Conservation (phyloP, 1,284 basidiomycete species). For the Vanrija sp. region DNA sequence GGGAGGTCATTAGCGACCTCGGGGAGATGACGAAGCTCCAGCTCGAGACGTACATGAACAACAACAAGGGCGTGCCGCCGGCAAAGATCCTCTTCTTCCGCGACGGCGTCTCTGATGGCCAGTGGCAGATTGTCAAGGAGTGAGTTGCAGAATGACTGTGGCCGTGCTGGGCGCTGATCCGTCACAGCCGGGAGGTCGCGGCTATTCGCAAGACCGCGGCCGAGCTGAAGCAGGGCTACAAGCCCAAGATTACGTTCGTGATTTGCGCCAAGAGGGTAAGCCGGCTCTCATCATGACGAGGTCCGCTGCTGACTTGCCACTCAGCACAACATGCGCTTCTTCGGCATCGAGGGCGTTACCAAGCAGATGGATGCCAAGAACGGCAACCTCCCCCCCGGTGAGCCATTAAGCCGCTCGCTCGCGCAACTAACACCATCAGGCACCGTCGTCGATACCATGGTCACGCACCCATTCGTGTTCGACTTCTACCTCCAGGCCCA, state of each 20-base stretch:
- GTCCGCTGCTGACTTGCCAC: not conserved
- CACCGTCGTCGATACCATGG: constrained; percentile 44
- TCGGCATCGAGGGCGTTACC: constrained; percentile 17
- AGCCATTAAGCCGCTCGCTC: too few species aligned
- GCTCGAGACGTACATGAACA: constrained; percentile 30
- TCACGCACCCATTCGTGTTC: constrained; percentile 50
- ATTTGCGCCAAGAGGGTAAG: constrained; percentile 45
- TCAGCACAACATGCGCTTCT: constrained; percentile 51
- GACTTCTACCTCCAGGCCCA: constrained; percentile 48
- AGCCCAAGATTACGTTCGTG: constrained; percentile 47
- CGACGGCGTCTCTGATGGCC: constrained; percentile 53
- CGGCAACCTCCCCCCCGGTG: constrained; percentile 48
- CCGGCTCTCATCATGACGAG: not conserved
- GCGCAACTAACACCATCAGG: too few species aligned
- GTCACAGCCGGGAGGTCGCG: constrained; percentile 31
- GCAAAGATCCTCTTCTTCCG: constrained; percentile 50
- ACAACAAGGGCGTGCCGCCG: constrained; percentile 43
- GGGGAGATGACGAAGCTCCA: constrained; percentile 32
- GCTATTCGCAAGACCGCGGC: constrained; percentile 29
- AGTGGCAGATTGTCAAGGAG: constrained; percentile 49
- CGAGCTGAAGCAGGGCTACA: constrained; percentile 32
- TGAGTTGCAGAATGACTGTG: constrained; percentile 12
- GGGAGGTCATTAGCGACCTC: constrained; percentile 34
- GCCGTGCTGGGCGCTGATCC: too few species aligned
- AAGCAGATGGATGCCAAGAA: constrained; percentile 23